Conservation (phyloP, 2,329 filamentous ascomycete species). For the Emericellopsis atlantica region DNA sequence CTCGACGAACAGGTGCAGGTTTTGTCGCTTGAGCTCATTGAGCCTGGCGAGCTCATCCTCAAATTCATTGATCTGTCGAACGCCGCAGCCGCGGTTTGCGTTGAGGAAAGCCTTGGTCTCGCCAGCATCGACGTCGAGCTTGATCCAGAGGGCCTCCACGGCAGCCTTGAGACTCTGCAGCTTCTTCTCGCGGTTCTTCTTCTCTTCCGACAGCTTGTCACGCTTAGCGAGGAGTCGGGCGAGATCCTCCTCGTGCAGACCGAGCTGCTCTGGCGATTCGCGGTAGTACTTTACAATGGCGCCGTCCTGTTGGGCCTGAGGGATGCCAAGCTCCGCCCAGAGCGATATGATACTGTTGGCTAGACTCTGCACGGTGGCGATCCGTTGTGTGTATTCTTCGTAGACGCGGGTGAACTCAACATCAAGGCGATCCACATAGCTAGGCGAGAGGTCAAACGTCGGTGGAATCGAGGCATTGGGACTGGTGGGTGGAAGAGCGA, state of each 20-base stretch:
- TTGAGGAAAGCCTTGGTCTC: slow-evolving; percentile 81
- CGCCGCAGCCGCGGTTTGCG: slow-evolving; percentile 77
- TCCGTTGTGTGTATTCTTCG: slow-evolving; percentile 83
- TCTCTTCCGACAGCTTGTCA: slow-evolving; percentile 80
- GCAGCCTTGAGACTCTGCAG: slow-evolving; percentile 62
- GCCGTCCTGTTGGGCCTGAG: slow-evolving; percentile 82
- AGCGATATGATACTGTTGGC: slow-evolving; percentile 83
- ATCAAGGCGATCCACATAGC: slow-evolving; percentile 79
- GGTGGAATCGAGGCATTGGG: slow-evolving; percentile 66
- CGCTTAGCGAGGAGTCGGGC: slow-evolving; percentile 57
- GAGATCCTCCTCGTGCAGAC: slow-evolving; percentile 80
- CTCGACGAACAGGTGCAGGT: slow-evolving; percentile 90
- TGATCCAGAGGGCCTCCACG: slow-evolving; percentile 84
- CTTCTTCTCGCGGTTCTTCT: slow-evolving; percentile 66
- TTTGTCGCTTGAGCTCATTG: slow-evolving; percentile 89
- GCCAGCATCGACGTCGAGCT: slow-evolving; percentile 67
- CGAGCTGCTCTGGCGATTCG: slow-evolving; percentile 85
- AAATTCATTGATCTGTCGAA: slow-evolving; percentile 89
- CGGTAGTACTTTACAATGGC: slow-evolving; percentile 81
- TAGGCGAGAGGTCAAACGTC: slow-evolving; percentile 82
- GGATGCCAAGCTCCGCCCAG: slow-evolving; percentile 91
- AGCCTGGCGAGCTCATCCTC: slow-evolving; percentile 79
- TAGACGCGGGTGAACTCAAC: slow-evolving; percentile 89
- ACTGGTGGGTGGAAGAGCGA: slow-evolving; percentile 72
- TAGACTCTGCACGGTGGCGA: slow-evolving; percentile 60